phyloP scores from a whole-genome alignment of 371 early-diverging fungal genomes.

The Globomyces sp. region DNA sequence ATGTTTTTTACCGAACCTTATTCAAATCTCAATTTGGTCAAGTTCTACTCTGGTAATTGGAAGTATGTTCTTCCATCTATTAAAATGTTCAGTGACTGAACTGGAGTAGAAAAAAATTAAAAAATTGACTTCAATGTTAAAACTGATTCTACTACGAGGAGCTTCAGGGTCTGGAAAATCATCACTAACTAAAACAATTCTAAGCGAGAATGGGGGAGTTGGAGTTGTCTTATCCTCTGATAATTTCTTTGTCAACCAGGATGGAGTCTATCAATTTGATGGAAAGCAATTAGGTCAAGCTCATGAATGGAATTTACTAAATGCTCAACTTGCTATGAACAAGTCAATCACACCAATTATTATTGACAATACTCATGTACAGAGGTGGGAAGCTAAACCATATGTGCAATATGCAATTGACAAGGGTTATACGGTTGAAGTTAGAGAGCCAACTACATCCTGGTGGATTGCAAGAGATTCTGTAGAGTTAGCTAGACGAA shows the following conservation, averaged over 20 bases:
- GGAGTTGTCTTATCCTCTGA: constrained; percentile 36
- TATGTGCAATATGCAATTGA: constrained; percentile 33
- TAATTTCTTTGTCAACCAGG: constrained; percentile 31
- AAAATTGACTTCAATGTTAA: too few species aligned
- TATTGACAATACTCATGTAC: constrained; percentile 44
- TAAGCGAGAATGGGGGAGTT: neutral
- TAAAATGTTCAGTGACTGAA: too few species aligned
- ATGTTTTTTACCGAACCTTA: too few species aligned
- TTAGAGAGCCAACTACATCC: constrained; percentile 33
- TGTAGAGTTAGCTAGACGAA: constrained; percentile 24
- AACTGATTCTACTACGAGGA: neutral
- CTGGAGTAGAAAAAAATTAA: too few species aligned
- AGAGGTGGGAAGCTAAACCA: constrained; percentile 36
- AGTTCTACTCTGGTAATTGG: too few species aligned
- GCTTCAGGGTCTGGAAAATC: constrained; percentile 8
- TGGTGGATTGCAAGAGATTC: constrained; percentile 39
- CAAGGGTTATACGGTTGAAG: constrained; percentile 23
- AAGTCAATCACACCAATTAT: constrained; percentile 23
- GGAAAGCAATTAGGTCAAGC: constrained; percentile 23
- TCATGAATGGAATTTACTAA: constrained; percentile 35
- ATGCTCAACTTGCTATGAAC: constrained; percentile 20
- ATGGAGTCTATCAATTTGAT: constrained; percentile 32
- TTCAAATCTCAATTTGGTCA: too few species aligned
- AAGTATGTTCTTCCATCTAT: too few species aligned
- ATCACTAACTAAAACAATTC: neutral